Evolutionary conservation across 2,329 filamentous ascomycete species (phyloP), one percentile per base, ranked within the genome.

Genomic region (Xylariales sp.): DNA sequence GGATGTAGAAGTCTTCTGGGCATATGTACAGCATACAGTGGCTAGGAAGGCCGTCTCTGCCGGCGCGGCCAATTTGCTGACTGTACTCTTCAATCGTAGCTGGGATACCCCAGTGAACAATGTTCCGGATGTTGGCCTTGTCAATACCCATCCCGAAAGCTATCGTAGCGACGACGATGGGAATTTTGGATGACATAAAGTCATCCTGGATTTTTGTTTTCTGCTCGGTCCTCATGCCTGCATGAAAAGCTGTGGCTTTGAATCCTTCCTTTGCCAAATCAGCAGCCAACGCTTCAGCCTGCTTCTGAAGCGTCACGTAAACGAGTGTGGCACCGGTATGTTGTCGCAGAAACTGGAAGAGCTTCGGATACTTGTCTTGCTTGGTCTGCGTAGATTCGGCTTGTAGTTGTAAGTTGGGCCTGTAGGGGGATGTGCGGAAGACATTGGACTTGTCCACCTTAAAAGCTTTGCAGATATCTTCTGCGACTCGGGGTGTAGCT

Each of bases 61-160:
- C 75, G 3, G 75, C 74, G 38, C 75, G 69, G 3, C 75, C 75
- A 34, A 79, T 69, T 46, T 78, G 73, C 41, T 79, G 75, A 34
- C 72, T 75, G 50, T 79, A 79, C 20, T 74, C 73, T 47, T 79
- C 75, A 1, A 79, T 56, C 6, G 70, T 75, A 40, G 61, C 65
- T 0, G 75, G 63, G 3, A 76, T 55, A 38, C 73, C 70, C 49
- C 66, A 76, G 45, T 78, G 74, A 8, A 78, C 51, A 24, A 79
- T 65, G 43, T 74, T 77, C 5, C 75, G 66, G 29, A 79, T 77
- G 36, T 74, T 64, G 24, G 64, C 45, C 46, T 79, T 79, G 51
- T 79, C 75, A 14, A 79, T 77, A 0, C 76, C 76, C 75, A 79
- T 79, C 1, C 75, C 76, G 38, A 79, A 79, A 1, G 76, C 76